These are phyloP conservation scores for Aspergillus floridensis DNA, from an alignment of 2,329 filamentous ascomycete genomes.

Conservation along the genomic window DNA sequence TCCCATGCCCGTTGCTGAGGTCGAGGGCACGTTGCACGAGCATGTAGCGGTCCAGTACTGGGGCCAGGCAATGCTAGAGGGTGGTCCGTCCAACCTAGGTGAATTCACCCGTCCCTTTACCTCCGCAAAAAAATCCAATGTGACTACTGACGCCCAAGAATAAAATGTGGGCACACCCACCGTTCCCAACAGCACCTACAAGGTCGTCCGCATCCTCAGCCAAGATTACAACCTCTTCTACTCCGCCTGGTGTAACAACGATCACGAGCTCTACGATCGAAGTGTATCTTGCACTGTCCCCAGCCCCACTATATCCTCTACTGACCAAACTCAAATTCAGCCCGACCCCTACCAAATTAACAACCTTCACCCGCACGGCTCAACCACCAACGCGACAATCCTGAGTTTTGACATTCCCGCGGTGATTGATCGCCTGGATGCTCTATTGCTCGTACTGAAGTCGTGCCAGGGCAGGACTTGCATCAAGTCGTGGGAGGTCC, in stretches of 20 bases:
- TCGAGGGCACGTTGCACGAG: conserved; percentile 38
- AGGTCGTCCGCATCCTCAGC: conserved; percentile 25
- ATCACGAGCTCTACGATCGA: conserved; percentile 35
- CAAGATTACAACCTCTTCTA: conserved; percentile 34
- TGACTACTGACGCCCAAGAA: background rate
- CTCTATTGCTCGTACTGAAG: background rate
- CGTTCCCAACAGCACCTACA: conserved; percentile 15
- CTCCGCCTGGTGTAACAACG: conserved; percentile 35
- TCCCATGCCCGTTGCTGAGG: conserved; percentile 45
- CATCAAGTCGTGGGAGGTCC: conserved; percentile 36
- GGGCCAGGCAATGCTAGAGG: conserved; percentile 37
- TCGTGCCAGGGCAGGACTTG: conserved; percentile 36
- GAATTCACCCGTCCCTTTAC: too few species aligned
- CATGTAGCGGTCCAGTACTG: conserved; percentile 60
- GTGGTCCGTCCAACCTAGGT: background rate
- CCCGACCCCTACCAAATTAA: conserved; percentile 5
- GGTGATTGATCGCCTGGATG: conserved; percentile 5
- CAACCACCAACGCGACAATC: background rate
- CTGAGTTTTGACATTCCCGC: background rate
- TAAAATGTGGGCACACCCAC: background rate
- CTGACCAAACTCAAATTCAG: background rate
- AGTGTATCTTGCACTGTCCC: background rate
- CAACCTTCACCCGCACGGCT: background rate
- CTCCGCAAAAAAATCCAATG: too few species aligned
- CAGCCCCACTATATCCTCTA: background rate